phyloP scores from a whole-genome alignment of 2,329 filamentous ascomycete species.

The Sclerotinia glacialis region DNA sequence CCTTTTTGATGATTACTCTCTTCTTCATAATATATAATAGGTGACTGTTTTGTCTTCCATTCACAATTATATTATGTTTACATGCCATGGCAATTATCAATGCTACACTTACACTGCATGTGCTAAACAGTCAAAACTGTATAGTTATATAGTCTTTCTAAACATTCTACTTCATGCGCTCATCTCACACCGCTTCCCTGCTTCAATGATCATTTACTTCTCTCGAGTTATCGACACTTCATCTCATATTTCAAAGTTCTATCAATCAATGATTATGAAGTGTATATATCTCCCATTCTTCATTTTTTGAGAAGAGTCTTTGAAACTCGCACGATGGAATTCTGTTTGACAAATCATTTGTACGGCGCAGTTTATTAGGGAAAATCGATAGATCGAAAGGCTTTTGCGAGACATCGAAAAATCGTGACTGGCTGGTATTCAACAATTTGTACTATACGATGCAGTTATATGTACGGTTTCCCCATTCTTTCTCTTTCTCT shows the following conservation, averaged over 20 bases:
- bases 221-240: neutral
- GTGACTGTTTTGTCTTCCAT: no score
- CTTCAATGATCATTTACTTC: neutral
- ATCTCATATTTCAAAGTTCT: neutral
- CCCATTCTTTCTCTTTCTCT: no score
- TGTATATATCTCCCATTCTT: no score
- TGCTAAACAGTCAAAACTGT: neutral
- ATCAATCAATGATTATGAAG: neutral
- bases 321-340: neutral
- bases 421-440: no score
- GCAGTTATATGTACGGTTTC: no score
- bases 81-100: neutral
- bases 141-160: neutral
- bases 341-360: neutral
- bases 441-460: no score
- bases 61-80: neutral
- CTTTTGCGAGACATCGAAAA: no score
- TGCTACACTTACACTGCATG: neutral
- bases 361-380: no score
- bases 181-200: neutral
- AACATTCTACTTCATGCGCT: neutral
- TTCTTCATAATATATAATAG: no score
- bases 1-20: neutral
- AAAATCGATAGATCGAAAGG: no score
- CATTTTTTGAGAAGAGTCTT: neutral